phyloP scores from a whole-genome alignment of 371 early-diverging fungal species.

The Mortierella polycephala region DNA sequence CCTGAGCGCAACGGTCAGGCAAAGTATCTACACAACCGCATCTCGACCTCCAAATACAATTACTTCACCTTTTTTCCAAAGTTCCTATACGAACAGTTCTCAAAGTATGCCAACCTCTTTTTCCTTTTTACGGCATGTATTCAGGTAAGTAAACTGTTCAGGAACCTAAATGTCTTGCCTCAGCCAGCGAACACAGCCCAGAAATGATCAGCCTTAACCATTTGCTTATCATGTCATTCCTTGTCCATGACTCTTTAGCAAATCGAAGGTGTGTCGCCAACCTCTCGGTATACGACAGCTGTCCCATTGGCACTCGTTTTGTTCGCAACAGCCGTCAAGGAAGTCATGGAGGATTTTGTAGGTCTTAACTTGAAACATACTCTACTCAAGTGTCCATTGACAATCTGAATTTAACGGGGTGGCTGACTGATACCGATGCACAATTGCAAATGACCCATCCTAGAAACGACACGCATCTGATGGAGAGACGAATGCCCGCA shows the following conservation, averaged over 20 bases:
- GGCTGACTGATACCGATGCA: background rate
- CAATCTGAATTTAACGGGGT: no score
- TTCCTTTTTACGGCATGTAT: conserved; percentile 92
- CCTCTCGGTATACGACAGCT: conserved; percentile 88
- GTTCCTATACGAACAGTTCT: conserved; percentile 94
- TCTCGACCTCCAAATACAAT: conserved; percentile 94
- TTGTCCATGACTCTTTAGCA: conserved; percentile 61
- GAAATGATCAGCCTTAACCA: background rate
- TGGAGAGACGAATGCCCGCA: conserved; percentile 78
- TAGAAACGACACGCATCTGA: conserved; percentile 88
- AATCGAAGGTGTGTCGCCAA: conserved; percentile 87
- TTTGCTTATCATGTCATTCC: background rate
- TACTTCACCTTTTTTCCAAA: conserved; percentile 87
- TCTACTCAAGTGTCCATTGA: no score
- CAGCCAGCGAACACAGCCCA: background rate
- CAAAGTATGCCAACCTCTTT: conserved; percentile 95
- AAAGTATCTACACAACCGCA: conserved; percentile 85
- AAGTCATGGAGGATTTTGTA: conserved; percentile 94
- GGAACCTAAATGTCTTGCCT: no score
- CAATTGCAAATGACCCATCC: background rate
- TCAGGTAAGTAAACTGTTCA: conserved; percentile 64
- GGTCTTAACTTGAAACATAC: conserved; percentile 25
- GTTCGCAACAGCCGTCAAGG: conserved; percentile 95
- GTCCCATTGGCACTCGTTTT: conserved; percentile 94
- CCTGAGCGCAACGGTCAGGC: conserved; percentile 73